A percentile compares a stretch with the other conserved stretches of the same genome.
Evolutionary conservation across 306 rosid species (phyloP).

Genomic region (Canavalia gladiata): DNA sequence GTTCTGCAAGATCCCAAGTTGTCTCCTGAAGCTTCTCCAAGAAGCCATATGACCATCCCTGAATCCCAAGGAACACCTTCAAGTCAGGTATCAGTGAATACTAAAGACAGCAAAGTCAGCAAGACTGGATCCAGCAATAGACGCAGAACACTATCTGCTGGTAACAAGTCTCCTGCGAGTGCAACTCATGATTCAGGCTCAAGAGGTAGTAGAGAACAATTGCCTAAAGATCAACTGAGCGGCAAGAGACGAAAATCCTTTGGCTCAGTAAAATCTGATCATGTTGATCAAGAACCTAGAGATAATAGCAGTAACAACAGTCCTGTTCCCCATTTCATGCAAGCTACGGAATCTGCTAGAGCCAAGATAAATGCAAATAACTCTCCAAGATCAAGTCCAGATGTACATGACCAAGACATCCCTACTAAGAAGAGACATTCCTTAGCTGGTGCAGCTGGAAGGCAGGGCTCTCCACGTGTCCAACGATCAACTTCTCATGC

Average conservation of each 20-base stretch:
- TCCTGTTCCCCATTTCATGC: constrained; percentile 92
- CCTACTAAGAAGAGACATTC: constrained; percentile 87
- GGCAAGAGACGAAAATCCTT: constrained; percentile 81
- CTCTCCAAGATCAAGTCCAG: constrained; percentile 96
- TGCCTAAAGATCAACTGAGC: constrained; percentile 69
- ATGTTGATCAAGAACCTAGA: constrained; percentile 69
- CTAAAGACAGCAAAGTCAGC: constrained; percentile 55
- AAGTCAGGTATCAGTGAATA: constrained; percentile 82
- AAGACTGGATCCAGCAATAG: constrained; percentile 66
- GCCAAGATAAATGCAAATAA: constrained; percentile 78
- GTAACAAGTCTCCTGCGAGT: constrained; percentile 71
- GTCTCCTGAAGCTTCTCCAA: constrained; percentile 83
- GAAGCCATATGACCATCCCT: constrained; percentile 73
- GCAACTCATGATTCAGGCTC: constrained; percentile 69
- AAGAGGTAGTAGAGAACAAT: constrained; percentile 64
- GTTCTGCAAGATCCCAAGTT: constrained; percentile 54
- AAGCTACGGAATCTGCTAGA: constrained; percentile 94
- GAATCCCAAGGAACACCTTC: constrained; percentile 95
- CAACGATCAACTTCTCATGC: constrained; percentile 72
- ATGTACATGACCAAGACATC: constrained; percentile 73
- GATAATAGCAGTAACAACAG: constrained; percentile 67
- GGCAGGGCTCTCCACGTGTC: constrained; percentile 88
- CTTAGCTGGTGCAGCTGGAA: constrained; percentile 82
- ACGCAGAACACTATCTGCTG: constrained; percentile 56
- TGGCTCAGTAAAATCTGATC: constrained; percentile 72